A percentile compares a stretch with the other conserved stretches of the same genome.
These are phyloP conservation scores for Polyplosphaeria fusca DNA, from an alignment of 495 filamentous ascomycete species.

Conservation along the genomic window DNA sequence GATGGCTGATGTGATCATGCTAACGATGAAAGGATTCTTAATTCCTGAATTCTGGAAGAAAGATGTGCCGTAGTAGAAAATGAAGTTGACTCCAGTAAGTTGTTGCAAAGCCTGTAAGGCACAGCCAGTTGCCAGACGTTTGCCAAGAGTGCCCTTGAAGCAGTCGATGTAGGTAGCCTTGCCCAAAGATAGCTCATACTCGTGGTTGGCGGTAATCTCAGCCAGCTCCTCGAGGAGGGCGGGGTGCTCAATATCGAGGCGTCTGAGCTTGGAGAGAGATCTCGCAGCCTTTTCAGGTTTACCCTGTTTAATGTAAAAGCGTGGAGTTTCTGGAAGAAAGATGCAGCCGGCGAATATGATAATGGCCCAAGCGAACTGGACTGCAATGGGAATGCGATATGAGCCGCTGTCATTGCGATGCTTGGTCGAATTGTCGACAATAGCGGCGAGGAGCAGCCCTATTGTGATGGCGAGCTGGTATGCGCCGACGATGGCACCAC, in stretches of 20 bases:
- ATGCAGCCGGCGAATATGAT: conserved; percentile 41
- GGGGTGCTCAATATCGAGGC: conserved; percentile 57
- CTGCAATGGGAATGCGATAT: conserved; percentile 45
- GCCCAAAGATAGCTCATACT: conserved; percentile 66
- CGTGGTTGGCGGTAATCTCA: conserved; percentile 67
- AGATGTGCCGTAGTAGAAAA: conserved; percentile 62
- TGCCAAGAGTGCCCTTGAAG: conserved; percentile 41
- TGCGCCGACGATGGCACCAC: conserved; percentile 41
- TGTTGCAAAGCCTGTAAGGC: conserved; percentile 74
- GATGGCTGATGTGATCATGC: conserved; percentile 69
- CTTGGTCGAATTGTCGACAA: conserved; percentile 42
- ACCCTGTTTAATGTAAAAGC: conserved; percentile 41
- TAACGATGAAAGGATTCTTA: conserved; percentile 62
- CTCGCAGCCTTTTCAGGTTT: conserved; percentile 47
- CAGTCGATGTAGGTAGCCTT: conserved; percentile 62
- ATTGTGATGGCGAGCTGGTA: conserved; percentile 47
- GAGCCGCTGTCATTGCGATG: conserved; percentile 40
- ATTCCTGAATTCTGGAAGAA: conserved; percentile 63
- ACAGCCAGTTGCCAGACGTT: conserved; percentile 68
- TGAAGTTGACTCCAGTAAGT: conserved; percentile 50
- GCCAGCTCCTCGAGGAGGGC: conserved; percentile 65
- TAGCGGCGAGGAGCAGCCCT: conserved; percentile 42
- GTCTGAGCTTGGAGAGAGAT: conserved; percentile 49
- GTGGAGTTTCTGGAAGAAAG: conserved; percentile 51
- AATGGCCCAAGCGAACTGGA: conserved; percentile 46